Conservation (phyloP, 164 flowering plant genomes). For the Tinospora cordifolia region DNA sequence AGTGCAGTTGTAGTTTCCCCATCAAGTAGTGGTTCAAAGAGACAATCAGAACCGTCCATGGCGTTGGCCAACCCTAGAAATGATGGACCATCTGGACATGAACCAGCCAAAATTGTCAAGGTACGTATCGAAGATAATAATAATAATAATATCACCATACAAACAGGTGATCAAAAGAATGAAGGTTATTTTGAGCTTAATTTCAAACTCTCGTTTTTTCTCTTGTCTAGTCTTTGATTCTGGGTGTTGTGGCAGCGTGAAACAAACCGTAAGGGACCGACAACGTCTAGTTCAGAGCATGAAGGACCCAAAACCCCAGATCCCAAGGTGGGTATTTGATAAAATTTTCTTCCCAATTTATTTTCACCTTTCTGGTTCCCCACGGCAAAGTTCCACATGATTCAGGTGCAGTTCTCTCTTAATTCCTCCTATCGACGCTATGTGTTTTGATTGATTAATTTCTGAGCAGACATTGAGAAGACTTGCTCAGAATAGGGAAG, state of each 20-base stretch:
- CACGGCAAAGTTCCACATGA: too few relatives aligned
- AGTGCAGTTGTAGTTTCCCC: constrained; percentile 39
- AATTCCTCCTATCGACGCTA: neutral
- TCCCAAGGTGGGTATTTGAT: constrained; percentile 52
- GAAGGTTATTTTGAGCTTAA: neutral
- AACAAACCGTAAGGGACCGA: constrained; percentile 59
- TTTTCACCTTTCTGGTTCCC: neutral
- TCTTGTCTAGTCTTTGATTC: neutral
- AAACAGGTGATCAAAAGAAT: neutral
- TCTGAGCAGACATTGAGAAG: constrained; percentile 76
- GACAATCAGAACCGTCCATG: constrained; percentile 65
- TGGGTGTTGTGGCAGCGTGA: constrained; percentile 45
- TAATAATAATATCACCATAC: neutral
- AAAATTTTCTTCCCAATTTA: neutral
- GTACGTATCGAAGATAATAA: constrained; percentile 18
- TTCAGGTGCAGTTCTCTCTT: neutral
- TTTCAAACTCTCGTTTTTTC: neutral
- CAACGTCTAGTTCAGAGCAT: constrained; percentile 73
- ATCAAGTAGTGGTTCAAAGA: constrained; percentile 44
- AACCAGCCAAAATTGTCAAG: constrained; percentile 55
- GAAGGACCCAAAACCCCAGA: constrained; percentile 90
- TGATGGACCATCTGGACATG: constrained; percentile 31
- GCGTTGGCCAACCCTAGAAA: constrained; percentile 58
- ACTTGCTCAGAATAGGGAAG: constrained; percentile 99
- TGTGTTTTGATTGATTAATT: constrained; percentile 1